These are phyloP conservation scores for Capronia coronata DNA, from an alignment of 2,329 filamentous ascomycete species.

Conservation along the genomic window DNA sequence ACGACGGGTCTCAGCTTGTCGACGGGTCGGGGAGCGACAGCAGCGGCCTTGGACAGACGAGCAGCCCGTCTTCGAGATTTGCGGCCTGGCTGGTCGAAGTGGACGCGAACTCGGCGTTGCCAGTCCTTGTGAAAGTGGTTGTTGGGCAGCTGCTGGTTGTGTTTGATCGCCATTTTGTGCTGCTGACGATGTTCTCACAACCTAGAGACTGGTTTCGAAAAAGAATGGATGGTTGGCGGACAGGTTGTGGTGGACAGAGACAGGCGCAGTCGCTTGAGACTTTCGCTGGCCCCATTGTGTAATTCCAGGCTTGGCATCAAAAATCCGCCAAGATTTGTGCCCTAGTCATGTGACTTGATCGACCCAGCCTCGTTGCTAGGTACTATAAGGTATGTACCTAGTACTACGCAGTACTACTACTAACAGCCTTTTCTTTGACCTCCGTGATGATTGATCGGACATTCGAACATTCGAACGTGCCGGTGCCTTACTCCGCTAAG, in stretches of 20 bases:
- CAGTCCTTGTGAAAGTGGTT: constrained; percentile 96
- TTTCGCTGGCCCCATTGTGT: constrained; percentile 8
- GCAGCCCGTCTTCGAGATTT: constrained; percentile 89
- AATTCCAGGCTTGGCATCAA: constrained; percentile 7
- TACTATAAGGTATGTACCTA: too few relatives aligned
- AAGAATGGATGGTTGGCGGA: background rate
- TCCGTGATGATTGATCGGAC: background rate
- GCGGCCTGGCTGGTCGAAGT: constrained; percentile 99
- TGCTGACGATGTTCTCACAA: constrained; percentile 18
- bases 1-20: constrained; percentile 95
- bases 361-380: background rate
- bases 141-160: constrained; percentile 54
- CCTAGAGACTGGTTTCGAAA: constrained; percentile 18
- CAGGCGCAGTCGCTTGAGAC: background rate
- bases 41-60: constrained; percentile 89
- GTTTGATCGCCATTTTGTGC: constrained; percentile 74
- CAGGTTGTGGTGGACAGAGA: constrained; percentile 1
- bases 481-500: background rate
- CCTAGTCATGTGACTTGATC: constrained; percentile 9
- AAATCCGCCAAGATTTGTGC: constrained; percentile 12
- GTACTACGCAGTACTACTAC: too few relatives aligned
- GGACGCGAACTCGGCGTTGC: constrained; percentile 96
- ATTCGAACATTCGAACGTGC: background rate
- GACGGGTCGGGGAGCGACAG: constrained; percentile 90
- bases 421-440: too few relatives aligned